Base-by-base conservation (phyloP, 2,329 filamentous ascomycete genomes). In the Penicillium crustosum region DNA sequence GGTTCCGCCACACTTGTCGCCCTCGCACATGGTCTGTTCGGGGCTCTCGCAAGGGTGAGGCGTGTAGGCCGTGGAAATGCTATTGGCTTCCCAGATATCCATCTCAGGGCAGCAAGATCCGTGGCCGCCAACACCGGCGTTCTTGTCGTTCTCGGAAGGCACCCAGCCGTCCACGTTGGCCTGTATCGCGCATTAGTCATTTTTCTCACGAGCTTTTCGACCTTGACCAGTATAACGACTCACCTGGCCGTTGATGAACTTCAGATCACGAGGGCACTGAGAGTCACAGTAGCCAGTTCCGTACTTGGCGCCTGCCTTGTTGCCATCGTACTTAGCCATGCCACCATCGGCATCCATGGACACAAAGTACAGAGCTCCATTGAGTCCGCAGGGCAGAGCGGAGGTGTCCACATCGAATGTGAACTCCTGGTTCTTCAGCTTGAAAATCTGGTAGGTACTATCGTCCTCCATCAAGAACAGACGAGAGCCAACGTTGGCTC, bases 391-490 rank as follows among this genome's bases (percentile, higher is more conserved):
- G 59, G 83, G 82, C 21, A 89, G 78, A 65, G 82, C 81, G 41
- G 86, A 89, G 44, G 89, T 83, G 70, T 90, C 88, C 27, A 89
- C 87, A 55, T 89, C 87, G 61, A 90, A 89, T 54, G 86, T 87
- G 75, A 90, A 86, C 73, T 90, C 88, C 68, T 87, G 82, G 74
- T 85, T 85, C 53, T 86, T 78, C 57, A 89, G 78, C 58, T 84
- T 81, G 76, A 89, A 86, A 69, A 83, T 81, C 76, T 89, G 77
- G 74, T 90, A 90, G 58, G 82, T 83, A 64, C 78, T 79, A 44
- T 86, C 82, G 51, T 79, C 77, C 65, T 82, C 81, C 78, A 90
- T 83, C 61, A 90, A 80, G 72, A 89, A 90, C 43, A 87, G 75
- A 65, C 88, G 83, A 55, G 84, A 79, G 36, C 76, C 76, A 45